Base-by-base conservation (phyloP, 495 filamentous ascomycete species). In the Acidiella bohemica region DNA sequence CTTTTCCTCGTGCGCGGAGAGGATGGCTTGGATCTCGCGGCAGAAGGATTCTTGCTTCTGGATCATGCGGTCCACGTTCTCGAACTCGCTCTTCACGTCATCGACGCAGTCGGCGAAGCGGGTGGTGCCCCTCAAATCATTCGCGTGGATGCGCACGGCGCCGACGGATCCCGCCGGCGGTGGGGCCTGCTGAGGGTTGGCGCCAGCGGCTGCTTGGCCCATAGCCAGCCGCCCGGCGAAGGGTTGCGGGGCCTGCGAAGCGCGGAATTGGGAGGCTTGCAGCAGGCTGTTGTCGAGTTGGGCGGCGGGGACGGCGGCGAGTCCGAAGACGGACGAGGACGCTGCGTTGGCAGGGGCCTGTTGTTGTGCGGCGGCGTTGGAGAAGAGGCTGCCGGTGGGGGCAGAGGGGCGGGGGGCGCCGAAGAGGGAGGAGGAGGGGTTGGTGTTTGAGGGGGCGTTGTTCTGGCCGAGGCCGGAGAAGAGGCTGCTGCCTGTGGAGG, bases 71-170 rank as follows among this genome's bases (percentile, higher is more conserved):
- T 97, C 88, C 44, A 93, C 73, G 10, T 56, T 54, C 36, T 80
- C 72, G 30, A 97, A 79, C 32, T 80, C 57, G 33, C 71, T 71
- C 47, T 93, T 82, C n/a, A 95, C 63, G 25, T 80, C 72, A 49
- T 87, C 80, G 30, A 82, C 72, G 27, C 92, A 76, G 62, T 93
- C 88, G 56, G 79, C 77, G 63, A 85, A 94, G 40, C 90, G 80
- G 6, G 90, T 94, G 0, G 85, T 94, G 4, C 80, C 73, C 9
- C 81, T 71, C 17, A 95, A 66, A 53, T 83, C 78, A 56, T 68
- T 71, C 21, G 81, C 55, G 59, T 86, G 80, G 25, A 93, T 76
- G 38, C 78, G 77, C 13, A 85, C 82, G 5, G 84, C 83, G 5
- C 80, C 72, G 5, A 76, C 64, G 1, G 61, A 70, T n/a, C n/a